Evolutionary conservation across 1,284 basidiomycete species (phyloP).

Genomic region (Mycosarcoma maydis): DNA sequence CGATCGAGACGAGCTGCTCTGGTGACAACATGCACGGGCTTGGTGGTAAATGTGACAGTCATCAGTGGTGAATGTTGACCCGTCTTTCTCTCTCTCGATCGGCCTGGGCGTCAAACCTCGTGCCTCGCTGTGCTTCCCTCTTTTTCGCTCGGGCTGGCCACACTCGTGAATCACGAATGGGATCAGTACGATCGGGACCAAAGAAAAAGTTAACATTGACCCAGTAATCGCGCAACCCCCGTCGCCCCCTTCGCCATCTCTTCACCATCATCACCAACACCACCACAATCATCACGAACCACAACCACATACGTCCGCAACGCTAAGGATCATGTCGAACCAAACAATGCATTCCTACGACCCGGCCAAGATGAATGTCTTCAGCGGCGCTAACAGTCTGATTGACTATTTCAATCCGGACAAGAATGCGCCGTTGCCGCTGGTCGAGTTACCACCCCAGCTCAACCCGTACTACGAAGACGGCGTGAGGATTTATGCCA

Average conservation of each 20-base stretch:
- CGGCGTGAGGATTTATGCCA: constrained; percentile 48
- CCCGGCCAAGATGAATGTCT: constrained; percentile 28
- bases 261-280: background rate
- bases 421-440: constrained; percentile 35
- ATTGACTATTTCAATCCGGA: constrained; percentile 50
- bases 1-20: no score
- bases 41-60: no score
- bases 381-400: constrained; percentile 30
- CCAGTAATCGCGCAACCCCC: no score
- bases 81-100: background rate
- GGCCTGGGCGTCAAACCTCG: background rate
- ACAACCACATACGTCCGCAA: no score
- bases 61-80: background rate
- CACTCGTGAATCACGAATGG: no score
- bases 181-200: background rate
- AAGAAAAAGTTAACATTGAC: constrained; percentile 10
- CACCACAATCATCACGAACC: background rate
- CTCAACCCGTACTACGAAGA: constrained; percentile 42
- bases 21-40: no score
- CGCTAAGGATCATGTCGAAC: background rate
- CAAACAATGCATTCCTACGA: constrained; percentile 11
- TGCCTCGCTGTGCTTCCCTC: no score
- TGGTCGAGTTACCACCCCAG: constrained; percentile 41
- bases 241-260: background rate
- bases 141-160: no score